Base-by-base conservation (phyloP, 225 moss, liverwort and hornwort species). In the Ulota crispa region DNA sequence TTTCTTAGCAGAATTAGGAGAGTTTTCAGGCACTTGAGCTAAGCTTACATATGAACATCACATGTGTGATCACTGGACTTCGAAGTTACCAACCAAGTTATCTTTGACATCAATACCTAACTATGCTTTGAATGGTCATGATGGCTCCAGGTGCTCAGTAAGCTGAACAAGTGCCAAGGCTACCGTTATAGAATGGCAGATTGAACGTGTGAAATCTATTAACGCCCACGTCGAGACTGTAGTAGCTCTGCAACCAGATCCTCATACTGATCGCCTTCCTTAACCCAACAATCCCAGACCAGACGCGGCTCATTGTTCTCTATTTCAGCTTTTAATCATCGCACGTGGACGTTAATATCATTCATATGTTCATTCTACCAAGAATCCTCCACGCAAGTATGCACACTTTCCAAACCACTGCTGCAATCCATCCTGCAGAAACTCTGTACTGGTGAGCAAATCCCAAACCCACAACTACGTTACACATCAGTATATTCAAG, bases 271-370 rank as follows among this genome's bases (percentile, higher is more conserved):
- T 12, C 64, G 6, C 4, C 12, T 26, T 36, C 54, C 26, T 24
- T 31, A 7, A 70, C 2, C 18, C 73, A 50, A 24, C 50, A 19
- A 9, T 37, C 34, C 27, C 36, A 47, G 23, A 72, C 31, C 42
- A 37, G 12, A 57, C 67, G n/a, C 14, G 31, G 2, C 26, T 54
- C 77, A 71, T 32, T 34, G 28, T 31, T 19, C 75, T 68, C 42
- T 11, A 23, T 2, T n/a, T 31, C 41, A 76, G 64, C 31, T 72
- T 65, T 31, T 41, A 61, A 60, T 66, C 76, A 37, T 76, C 66
- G 57, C 4, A 13, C 66, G 75, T 86, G 83, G 86, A 83, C 86
- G 80, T 86, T 86, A 86, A 86, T 86, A 86, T 86, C 86, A 83
- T 86, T 86, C 86, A 86, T 24, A 23, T 65, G 76, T 83, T 83